Evolutionary conservation across 2,329 filamentous ascomycete genomes (phyloP).

Genomic region (Fusarium verrucosum): DNA sequence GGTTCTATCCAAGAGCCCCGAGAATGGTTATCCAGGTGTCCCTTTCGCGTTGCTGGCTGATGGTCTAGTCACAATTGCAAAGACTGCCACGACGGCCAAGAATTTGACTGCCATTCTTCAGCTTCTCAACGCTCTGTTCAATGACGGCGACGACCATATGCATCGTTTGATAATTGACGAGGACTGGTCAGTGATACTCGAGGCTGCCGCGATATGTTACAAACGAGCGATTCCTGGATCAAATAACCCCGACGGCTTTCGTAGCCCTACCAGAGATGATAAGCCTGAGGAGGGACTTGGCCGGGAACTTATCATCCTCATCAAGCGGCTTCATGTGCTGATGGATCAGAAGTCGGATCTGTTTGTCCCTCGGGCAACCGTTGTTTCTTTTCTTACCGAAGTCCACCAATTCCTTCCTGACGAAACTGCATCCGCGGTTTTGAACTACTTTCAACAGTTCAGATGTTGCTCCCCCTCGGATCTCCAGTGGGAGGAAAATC

Average conservation of each 20-base stretch:
- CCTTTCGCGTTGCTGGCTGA: conserved; percentile 68
- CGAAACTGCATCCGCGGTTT: conserved; percentile 68
- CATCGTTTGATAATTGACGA: conserved; percentile 69
- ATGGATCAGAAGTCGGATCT: conserved; percentile 57
- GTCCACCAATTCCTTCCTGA: conserved; percentile 72
- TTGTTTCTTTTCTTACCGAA: conserved; percentile 72
- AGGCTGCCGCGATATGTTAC: conserved; percentile 66
- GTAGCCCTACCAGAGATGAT: conserved; percentile 42
- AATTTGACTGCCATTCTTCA: conserved; percentile 59
- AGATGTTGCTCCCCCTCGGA: conserved; percentile 78
- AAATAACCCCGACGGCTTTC: conserved; percentile 41
- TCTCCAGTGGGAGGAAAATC: conserved; percentile 71
- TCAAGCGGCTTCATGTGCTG: conserved; percentile 61
- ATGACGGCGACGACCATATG: conserved; percentile 61
- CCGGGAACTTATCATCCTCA: conserved; percentile 56
- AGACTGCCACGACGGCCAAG: conserved; percentile 55
- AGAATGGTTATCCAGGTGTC: conserved; percentile 68
- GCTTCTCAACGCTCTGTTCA: conserved; percentile 65
- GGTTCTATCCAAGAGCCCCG: conserved; percentile 66
- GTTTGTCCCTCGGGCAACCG: conserved; percentile 71
- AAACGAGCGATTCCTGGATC: conserved; percentile 43
- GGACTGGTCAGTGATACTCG: conserved; percentile 70
- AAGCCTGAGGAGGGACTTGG: conserved; percentile 52
- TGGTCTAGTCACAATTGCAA: conserved; percentile 63
- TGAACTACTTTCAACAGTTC: conserved; percentile 74